Conservation (phyloP, 2,329 filamentous ascomycete species). For the Cryphonectria nitschkei region DNA sequence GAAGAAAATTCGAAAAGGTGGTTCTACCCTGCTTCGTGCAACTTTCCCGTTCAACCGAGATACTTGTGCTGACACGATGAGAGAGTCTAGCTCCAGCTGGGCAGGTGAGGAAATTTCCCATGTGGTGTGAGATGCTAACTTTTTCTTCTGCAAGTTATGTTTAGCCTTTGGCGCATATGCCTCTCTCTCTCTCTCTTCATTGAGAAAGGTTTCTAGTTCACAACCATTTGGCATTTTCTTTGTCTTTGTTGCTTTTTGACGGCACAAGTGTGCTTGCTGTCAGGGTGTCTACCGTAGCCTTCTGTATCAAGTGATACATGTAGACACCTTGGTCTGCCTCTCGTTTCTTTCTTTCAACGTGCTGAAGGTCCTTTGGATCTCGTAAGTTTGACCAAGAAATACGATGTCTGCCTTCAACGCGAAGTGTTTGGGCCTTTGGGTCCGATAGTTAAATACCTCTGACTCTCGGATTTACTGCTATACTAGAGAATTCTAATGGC, state of each 20-base stretch:
- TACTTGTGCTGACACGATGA: constrained; percentile 38
- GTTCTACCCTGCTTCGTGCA: constrained; percentile 37
- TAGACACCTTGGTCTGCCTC: not conserved
- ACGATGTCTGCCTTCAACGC: not conserved
- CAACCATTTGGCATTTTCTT: not conserved
- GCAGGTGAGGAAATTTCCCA: constrained; percentile 15
- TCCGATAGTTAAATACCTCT: not conserved
- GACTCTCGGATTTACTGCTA: not conserved
- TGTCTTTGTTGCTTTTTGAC: not conserved
- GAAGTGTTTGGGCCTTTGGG: not conserved
- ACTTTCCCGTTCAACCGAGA: constrained; percentile 24
- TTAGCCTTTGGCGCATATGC: no score
- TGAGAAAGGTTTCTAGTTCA: not conserved
- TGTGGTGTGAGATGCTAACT: constrained; percentile 14
- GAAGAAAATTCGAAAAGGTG: constrained; percentile 37
- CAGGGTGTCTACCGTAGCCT: not conserved
- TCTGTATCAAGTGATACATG: not conserved
- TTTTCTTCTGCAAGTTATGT: no score
- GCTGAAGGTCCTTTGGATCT: not conserved
- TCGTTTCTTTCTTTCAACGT: not conserved
- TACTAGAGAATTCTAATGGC: not conserved
- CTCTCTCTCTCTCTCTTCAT: not conserved
- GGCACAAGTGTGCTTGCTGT: not conserved
- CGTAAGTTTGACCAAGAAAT: not conserved
- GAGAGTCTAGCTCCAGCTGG: constrained; percentile 23